Conservation (phyloP, 2,329 filamentous ascomycete genomes). For the Beauveria pseudobassiana region DNA sequence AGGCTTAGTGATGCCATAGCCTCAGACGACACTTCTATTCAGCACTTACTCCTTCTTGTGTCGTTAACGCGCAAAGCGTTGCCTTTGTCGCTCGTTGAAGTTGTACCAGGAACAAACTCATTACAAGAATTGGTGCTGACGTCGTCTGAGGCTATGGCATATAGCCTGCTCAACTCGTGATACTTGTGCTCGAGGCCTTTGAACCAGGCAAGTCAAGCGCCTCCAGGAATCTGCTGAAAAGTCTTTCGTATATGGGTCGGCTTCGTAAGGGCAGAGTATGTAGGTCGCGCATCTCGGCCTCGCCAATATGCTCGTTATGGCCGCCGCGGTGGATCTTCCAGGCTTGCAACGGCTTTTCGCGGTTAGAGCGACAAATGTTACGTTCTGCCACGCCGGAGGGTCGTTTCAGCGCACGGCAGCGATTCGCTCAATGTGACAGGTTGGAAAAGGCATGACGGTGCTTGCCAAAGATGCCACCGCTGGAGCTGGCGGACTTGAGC, state of each 20-base stretch:
- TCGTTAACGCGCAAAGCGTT: constrained; percentile 43
- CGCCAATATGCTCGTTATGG: constrained; percentile 65
- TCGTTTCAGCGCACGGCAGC: constrained; percentile 65
- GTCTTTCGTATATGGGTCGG: constrained; percentile 40
- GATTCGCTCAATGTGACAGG: constrained; percentile 63
- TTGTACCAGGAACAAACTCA: constrained; percentile 44
- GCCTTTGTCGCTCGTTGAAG: constrained; percentile 71
- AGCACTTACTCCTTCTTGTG: constrained; percentile 56
- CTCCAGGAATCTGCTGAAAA: constrained; percentile 52
- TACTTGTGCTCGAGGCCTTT: constrained; percentile 44
- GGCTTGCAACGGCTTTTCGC: constrained; percentile 65
- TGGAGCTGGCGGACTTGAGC: constrained; percentile 47
- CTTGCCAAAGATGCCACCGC: constrained; percentile 71
- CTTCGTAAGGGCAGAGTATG: constrained; percentile 56
- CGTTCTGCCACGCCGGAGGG: constrained; percentile 72
- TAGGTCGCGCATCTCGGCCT: constrained; percentile 61
- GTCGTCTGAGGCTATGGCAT: constrained; percentile 41
- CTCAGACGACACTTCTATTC: constrained; percentile 43
- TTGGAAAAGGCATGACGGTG: constrained; percentile 64
- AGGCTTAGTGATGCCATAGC: constrained; percentile 42
- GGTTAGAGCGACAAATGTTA: constrained; percentile 72
- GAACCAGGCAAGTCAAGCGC: constrained; percentile 75
- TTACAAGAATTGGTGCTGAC: constrained; percentile 57
- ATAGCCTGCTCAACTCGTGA: constrained; percentile 40
- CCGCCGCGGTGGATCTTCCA: constrained; percentile 90